These are phyloP conservation scores for Cymbidium sinense DNA, from an alignment of 106 monocot species.

Conservation along the genomic window DNA sequence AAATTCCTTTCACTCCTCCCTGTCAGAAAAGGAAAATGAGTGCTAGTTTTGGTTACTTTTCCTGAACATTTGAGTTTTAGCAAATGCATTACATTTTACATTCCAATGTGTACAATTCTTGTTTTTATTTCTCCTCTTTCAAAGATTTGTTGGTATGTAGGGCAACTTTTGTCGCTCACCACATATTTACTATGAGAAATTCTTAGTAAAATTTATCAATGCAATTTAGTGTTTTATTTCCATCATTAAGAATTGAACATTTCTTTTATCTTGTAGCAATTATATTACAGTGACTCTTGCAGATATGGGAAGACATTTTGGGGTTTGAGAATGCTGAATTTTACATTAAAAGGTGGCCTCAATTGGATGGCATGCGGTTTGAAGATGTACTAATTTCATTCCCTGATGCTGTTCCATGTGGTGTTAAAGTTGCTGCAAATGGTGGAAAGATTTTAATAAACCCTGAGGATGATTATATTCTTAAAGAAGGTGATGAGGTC, in stretches of 20 bases:
- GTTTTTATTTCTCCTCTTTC: background rate
- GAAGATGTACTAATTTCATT: conserved; percentile 74
- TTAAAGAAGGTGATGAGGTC: conserved; percentile 86
- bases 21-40: background rate
- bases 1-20: background rate
- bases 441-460: conserved; percentile 77
- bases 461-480: conserved; percentile 72
- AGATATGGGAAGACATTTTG: conserved; percentile 99
- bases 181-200: background rate
- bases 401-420: conserved; percentile 91
- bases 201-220: background rate
- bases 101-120: background rate
- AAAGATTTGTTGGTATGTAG: background rate
- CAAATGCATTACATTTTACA: background rate
- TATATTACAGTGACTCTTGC: conserved; percentile 15
- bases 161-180: background rate
- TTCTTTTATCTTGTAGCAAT: background rate
- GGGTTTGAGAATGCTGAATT: conserved; percentile 99
- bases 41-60: background rate
- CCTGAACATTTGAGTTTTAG: background rate
- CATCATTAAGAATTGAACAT: background rate
- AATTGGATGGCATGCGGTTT: conserved; percentile 75
- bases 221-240: background rate
- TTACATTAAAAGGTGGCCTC: conserved; percentile 89
- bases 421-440: conserved; percentile 77